A percentile compares a stretch with the other conserved stretches of the same genome.
phyloP scores from a whole-genome alignment of 2,329 filamentous ascomycete species.

The Colletotrichum scovillei region DNA sequence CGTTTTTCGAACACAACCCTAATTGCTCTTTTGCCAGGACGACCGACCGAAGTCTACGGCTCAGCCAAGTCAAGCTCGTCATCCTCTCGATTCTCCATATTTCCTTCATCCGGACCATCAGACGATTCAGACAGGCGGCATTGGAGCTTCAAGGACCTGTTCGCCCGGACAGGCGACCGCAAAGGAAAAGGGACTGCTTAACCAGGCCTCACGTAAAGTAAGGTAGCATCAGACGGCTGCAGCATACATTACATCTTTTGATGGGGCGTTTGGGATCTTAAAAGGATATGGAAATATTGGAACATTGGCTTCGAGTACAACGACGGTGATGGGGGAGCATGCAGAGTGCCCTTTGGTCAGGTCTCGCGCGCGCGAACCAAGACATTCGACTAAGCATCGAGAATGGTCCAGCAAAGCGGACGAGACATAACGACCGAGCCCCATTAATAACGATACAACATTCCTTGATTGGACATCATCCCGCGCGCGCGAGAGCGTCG shows the following conservation, averaged over 20 bases:
- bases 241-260: neutral
- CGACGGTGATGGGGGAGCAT: neutral
- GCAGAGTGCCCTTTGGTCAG: neutral
- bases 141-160: constrained; percentile 31
- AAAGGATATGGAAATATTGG: neutral
- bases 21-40: constrained; percentile 31
- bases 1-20: neutral
- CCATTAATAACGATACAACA: neutral
- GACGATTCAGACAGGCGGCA: constrained; percentile 9
- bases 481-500: neutral
- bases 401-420: no score
- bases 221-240: neutral
- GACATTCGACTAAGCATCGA: neutral
- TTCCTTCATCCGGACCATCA: constrained; percentile 3
- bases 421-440: neutral
- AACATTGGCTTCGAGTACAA: neutral
- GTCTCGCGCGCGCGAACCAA: neutral
- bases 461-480: neutral
- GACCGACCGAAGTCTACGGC: constrained; percentile 41
- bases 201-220: neutral
- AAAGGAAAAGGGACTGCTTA: constrained; percentile 22
- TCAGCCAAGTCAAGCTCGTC: constrained; percentile 23
- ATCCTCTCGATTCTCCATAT: neutral
- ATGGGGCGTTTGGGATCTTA: neutral
- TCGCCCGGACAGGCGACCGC: constrained; percentile 12